Evolutionary conservation across 768 basidiomycete species (phyloP).

Genomic region (Cystobasidium tubakii): DNA sequence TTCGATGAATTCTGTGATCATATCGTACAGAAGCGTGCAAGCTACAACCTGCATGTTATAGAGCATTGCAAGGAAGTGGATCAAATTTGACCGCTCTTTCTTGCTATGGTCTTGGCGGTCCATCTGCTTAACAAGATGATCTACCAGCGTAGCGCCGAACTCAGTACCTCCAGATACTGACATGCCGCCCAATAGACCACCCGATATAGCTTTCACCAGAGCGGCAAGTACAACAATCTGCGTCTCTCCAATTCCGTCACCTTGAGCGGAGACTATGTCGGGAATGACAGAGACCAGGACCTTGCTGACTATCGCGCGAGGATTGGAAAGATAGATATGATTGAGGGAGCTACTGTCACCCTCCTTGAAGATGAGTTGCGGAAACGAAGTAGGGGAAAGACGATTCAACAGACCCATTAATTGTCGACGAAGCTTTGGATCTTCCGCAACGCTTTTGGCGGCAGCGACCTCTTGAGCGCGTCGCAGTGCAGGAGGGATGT

Average conservation of each 20-base stretch:
- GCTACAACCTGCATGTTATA: constrained; percentile 96
- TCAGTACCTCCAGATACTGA: constrained; percentile 24
- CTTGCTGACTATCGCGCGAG: constrained; percentile 41
- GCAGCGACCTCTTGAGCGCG: not conserved
- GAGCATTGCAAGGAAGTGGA: constrained; percentile 79
- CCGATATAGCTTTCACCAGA: constrained; percentile 40
- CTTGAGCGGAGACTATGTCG: constrained; percentile 39
- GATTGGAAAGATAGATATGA: constrained; percentile 39
- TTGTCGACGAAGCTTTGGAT: constrained; percentile 43
- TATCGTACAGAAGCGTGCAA: constrained; percentile 78
- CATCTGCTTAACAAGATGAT: constrained; percentile 3
- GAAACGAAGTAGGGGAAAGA: constrained; percentile 39
- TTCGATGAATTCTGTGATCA: constrained; percentile 69
- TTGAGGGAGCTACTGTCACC: constrained; percentile 1
- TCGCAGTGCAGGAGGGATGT: constrained; percentile 11
- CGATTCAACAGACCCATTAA: constrained; percentile 44
- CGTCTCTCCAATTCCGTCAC: constrained; percentile 44
- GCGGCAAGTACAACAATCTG: constrained; percentile 40
- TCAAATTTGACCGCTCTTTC: constrained; percentile 83
- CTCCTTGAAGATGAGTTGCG: constrained; percentile 32
- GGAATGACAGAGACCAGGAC: constrained; percentile 39
- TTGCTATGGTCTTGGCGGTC: constrained; percentile 50
- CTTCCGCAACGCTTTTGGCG: constrained; percentile 14
- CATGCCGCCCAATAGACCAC: constrained; percentile 26
- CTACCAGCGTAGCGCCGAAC: constrained; percentile 19